Base-by-base conservation (phyloP, 2,329 filamentous ascomycete species). In the Simplicillium aogashimaense region DNA sequence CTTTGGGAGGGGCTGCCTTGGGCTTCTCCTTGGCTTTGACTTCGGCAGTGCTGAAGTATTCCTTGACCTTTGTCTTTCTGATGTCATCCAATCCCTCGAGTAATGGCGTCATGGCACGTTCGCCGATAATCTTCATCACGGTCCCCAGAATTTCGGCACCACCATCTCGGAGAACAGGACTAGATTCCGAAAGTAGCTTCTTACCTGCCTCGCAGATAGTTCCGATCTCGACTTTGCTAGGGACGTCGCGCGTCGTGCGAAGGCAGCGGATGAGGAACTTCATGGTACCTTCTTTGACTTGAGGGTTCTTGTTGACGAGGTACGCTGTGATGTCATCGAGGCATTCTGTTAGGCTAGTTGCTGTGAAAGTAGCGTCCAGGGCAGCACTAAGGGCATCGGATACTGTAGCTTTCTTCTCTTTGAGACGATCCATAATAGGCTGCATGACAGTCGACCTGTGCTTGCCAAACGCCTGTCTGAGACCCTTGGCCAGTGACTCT, bases 71-170 rank as follows among this genome's bases (percentile, higher is more conserved):
- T 46, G 73, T 84, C 66, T 95, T 97, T 45, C 89, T 78, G 49
- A 97, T 97, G 17, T 98, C 92, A 56, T 98, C 92, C 3, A 98
- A 70, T 3, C 87, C 87, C 47, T 95, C 90, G 13, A 98, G 66
- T 57, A 94, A 85, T 8, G 86, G 83, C 34, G 84, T 87, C 92
- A 98, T 98, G 39, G 86, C 86, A 42, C 92, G 79, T 61, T 98
- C 94, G 33, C 92, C 90, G 66, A 97, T 86, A 41, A 98, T 97
- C 66, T 97, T 98, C 92, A 95, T 97, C 37, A 98, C 63, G 0
- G 89, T 95, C 47, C 94, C 92, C 3, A 98, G 69, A 29, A 92
- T 81, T 60, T 98, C 92, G 12, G 89, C 89, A 58, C 89, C 92
- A 25, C 87, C 88, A 37, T 90, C 83, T 62, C 92, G 79, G 43